phyloP scores from a whole-genome alignment of 176 grass and related monocot species.

The Olyra latifolia region DNA sequence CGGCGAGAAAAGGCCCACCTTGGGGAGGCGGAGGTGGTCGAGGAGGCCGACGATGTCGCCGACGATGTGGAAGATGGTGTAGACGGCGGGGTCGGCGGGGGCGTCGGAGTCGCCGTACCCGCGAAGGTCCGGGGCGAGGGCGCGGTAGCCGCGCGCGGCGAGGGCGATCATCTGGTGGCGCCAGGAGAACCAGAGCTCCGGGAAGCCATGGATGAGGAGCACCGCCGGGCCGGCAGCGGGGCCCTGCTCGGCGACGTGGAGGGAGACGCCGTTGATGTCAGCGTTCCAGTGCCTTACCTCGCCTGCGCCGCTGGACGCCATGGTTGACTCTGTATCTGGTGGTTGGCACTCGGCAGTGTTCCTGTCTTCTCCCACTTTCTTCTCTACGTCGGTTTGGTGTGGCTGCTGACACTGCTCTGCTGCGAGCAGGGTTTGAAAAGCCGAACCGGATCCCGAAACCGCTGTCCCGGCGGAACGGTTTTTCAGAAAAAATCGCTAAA shows the following conservation, averaged over 20 bases:
- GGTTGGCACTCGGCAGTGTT: too few species aligned
- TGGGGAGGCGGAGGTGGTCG: slow-evolving; percentile 41
- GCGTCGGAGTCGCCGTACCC: slow-evolving; percentile 49
- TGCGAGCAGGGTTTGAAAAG: too few species aligned
- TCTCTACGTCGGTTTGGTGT: too few species aligned
- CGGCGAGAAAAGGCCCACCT: slow-evolving; percentile 12
- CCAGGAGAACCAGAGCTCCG: slow-evolving; percentile 74
- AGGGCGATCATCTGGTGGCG: slow-evolving; percentile 58
- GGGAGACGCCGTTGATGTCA: slow-evolving; percentile 43
- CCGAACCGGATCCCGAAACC: too few species aligned
- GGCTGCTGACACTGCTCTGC: too few species aligned
- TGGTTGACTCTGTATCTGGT: too few species aligned
- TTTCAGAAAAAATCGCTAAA: too few species aligned
- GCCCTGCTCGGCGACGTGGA: slow-evolving; percentile 62
- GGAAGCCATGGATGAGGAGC: slow-evolving; percentile 72
- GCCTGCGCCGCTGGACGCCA: slow-evolving; percentile 8
- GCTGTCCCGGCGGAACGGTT: too few species aligned
- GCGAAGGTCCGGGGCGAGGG: slow-evolving; percentile 59
- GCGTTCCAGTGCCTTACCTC: slow-evolving; percentile 54
- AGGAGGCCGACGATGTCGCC: slow-evolving; percentile 55
- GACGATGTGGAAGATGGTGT: slow-evolving; percentile 51
- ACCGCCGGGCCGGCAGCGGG: slow-evolving; percentile 30
- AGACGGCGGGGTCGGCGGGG: slow-evolving; percentile 35
- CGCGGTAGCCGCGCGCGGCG: slow-evolving; percentile 45
- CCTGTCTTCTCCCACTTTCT: too few species aligned